Evolutionary conservation across 1,284 basidiomycete species (phyloP), one percentile per base, ranked within the genome.

Genomic region (Pyrrhoderma lamaoense): DNA sequence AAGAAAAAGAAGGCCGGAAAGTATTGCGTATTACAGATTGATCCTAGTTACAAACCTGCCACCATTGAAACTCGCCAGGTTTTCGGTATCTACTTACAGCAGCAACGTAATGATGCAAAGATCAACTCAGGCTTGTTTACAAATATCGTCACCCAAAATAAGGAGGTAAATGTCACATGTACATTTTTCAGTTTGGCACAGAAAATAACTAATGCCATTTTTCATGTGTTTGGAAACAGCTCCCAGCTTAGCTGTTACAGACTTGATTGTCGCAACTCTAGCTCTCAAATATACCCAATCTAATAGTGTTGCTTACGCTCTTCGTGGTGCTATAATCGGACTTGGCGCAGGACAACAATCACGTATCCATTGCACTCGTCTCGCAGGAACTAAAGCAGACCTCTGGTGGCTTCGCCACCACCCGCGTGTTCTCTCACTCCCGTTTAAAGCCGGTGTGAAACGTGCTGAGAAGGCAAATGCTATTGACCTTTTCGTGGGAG

Each of bases 361-460:
- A 8, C 90, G 95, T 52, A 99, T 99, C 66, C 96, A 99, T 75
- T 99, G 96, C 72, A 99, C 95, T 18, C 89, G 96, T 47, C 83
- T 99, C 43, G 96, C 96, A 1, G 95, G 96, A 9, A 82, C 85
- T 57, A 99, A 99, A 72, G 93, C 93, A n/a, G 96, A 99, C 73
- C 82, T 94, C 61, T 99, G 95, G 93, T 99, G 96, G 95, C 77
- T 98, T 53, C 85, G 95, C 35, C 93, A 98, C 72, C 93, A 98
- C 72, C 87, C 93, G 0, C 86, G 91, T 45, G 93, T 94, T 45
- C 83, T 97, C 57, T 73, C 75, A 9, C 79, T 98, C 42, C 90
- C 94, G 1, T 99, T 98, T 80, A 98, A 96, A 69, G 93, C 94
- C 70, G 93, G 93, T 42, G 87, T 92, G 60, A 99, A 98, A 77